phyloP scores from a whole-genome alignment of 352 stramenopile species.

The Phytophthora foliorum region DNA sequence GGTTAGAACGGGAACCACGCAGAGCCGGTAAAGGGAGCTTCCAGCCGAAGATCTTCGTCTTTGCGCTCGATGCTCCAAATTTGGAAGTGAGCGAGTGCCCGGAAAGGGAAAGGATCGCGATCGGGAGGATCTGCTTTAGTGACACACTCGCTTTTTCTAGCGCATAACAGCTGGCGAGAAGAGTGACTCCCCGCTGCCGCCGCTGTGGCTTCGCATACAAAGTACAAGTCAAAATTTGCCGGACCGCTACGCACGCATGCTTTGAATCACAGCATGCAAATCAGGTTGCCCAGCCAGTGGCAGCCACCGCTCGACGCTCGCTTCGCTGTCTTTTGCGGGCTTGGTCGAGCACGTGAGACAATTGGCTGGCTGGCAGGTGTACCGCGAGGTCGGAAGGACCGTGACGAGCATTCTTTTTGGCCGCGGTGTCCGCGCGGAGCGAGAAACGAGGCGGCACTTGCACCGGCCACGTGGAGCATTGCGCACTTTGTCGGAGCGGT shows the following conservation, averaged over 20 bases:
- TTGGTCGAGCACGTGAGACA: conserved; percentile 20
- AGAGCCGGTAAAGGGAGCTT: conserved; percentile 41
- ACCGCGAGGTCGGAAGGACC: conserved; percentile 17
- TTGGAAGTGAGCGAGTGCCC: conserved; percentile 32
- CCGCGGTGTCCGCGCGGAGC: conserved; percentile 2
- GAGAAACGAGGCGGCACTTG: conserved; percentile 27
- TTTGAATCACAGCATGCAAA: conserved; percentile 5
- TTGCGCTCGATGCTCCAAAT: conserved; percentile 47
- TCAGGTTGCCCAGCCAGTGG: conserved; percentile 26
- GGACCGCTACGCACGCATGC: conserved; percentile 20
- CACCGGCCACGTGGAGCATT: conserved; percentile 7
- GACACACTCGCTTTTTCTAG: conserved; percentile 21
- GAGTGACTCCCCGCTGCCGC: background rate
- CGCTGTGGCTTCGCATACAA: conserved; percentile 4
- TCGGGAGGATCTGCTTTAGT: conserved; percentile 12
- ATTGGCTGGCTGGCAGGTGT: conserved; percentile 1
- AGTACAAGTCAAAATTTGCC: conserved; percentile 20
- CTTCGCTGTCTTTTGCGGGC: background rate
- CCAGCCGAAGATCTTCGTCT: conserved; percentile 54
- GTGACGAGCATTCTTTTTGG: conserved; percentile 26
- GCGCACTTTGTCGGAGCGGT: too few relatives aligned
- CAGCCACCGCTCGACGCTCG: too few relatives aligned
- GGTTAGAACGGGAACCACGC: conserved; percentile 35
- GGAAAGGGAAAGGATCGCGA: conserved; percentile 29
- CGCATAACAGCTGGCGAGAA: background rate